Conservation (phyloP, 345 rosid species). For the Populus deltoides region DNA sequence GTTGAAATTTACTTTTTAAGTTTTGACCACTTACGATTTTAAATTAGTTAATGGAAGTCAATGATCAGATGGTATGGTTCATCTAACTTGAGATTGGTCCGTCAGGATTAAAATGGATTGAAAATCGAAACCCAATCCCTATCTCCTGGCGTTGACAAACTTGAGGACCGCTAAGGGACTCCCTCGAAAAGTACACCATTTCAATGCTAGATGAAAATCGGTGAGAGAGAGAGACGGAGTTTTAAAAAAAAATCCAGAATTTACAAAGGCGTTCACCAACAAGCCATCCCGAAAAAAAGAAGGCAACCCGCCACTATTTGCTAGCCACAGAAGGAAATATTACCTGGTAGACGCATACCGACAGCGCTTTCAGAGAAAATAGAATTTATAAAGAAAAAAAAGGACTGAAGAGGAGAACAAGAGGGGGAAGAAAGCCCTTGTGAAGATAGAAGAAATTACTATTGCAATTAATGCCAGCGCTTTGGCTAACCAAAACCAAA, state of each 20-base stretch:
- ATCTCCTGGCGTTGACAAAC: slow-evolving; percentile 3
- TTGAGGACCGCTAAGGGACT: background rate
- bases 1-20: background rate
- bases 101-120: background rate
- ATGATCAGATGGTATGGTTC: slow-evolving; percentile 27
- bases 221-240: background rate
- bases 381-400: background rate
- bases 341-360: slow-evolving; percentile 14
- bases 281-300: no score
- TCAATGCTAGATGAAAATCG: background rate
- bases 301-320: slow-evolving; percentile 27
- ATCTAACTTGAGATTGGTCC: slow-evolving; percentile 34
- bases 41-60: slow-evolving; percentile 20
- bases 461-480: slow-evolving; percentile 40
- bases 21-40: background rate
- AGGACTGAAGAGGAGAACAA: background rate
- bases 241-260: background rate
- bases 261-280: slow-evolving; percentile 38
- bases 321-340: background rate
- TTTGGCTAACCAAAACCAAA: slow-evolving; percentile 35
- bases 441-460: background rate
- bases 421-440: background rate
- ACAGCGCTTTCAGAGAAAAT: background rate
- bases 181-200: background rate
- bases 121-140: slow-evolving; percentile 1